Base-by-base conservation (phyloP, 495 filamentous ascomycete species). In the Terfezia boudieri region DNA sequence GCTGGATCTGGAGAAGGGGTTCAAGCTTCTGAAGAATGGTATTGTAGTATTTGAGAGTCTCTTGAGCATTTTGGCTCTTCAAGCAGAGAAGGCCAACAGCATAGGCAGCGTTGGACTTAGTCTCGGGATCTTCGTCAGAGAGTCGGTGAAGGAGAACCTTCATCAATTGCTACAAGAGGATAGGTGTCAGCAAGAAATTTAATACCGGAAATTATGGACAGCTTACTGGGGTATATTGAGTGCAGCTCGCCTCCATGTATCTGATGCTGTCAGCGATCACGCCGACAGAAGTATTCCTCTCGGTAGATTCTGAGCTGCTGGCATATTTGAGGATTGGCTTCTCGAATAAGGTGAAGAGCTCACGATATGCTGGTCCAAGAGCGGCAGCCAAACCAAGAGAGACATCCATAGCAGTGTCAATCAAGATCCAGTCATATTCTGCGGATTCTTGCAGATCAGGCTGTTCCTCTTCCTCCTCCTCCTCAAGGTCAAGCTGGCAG, bases 361-460 rank as follows among this genome's bases (percentile, higher is more conserved):
- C 79, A 49, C 72, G 70, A 64, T 94, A 96, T 59, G 79, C 79
- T 16, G 74, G 68, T 22, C 92, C 92, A 12, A 96, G 78, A 32
- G 84, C 88, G 37, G 75, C 76, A 16, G 89, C 79, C 35, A 98
- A 74, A 35, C 82, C 84, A 41, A 84, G 82, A 36, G 94, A 72
- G 37, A 89, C 84, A 58, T 98, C 90, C 57, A 96, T 74, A 12
- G 84, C 86, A 16, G 85, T 94, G 68, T 98, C 90, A 51, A 98
- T 82, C 49, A 92, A 79, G 26, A 93, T 76, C 90, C 90, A 96
- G 70, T 96, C 90, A 64, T 89, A 95, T 71, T 98, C 90, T 16
- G 90, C 89, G 16, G 80, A 82, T 63, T 90, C 86, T 37, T 88
- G 81, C 32, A 79, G 71, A 26, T 77, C 73, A 52, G 77, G 77